Evolutionary conservation across 2,329 filamentous ascomycete genomes (phyloP).

Genomic region (Microdochium nivale): DNA sequence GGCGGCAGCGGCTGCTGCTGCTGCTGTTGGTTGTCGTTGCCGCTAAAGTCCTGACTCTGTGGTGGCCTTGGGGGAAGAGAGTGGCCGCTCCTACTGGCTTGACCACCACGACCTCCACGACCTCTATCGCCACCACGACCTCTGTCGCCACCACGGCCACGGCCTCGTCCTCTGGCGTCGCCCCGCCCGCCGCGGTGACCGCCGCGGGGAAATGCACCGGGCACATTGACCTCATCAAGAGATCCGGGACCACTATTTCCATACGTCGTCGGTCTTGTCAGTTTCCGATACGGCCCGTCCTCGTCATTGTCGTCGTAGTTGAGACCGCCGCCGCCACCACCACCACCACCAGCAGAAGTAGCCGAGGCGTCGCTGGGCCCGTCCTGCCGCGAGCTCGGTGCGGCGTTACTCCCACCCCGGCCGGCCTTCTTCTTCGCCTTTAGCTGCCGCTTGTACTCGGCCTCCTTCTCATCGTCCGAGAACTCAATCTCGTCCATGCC

Average conservation of each 20-base stretch:
- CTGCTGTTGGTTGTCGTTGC: conserved; percentile 21
- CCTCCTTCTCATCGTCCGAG: conserved; percentile 92
- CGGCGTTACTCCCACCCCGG: conserved; percentile 25
- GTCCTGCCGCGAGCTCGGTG: conserved; percentile 22
- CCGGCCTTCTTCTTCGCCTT: conserved; percentile 55
- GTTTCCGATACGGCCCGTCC: conserved; percentile 62
- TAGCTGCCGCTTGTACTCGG: conserved; percentile 62
- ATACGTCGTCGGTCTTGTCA: conserved; percentile 59
- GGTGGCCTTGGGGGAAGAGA: conserved; percentile 25
- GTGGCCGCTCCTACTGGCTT: conserved; percentile 34
- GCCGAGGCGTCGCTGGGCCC: conserved; percentile 26
- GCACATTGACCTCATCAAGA: not conserved
- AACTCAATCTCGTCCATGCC: conserved; percentile 85
- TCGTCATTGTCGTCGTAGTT: conserved; percentile 60
- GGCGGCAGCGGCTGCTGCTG: conserved; percentile 18
- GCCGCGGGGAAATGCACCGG: conserved; percentile 4
- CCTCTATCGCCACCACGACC: conserved; percentile 24
- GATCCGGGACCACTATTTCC: conserved; percentile 25
- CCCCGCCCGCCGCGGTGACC: conserved; percentile 31
- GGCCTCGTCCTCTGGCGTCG: conserved; percentile 37
- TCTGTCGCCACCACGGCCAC: conserved; percentile 23
- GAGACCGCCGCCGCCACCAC: conserved; percentile 34
- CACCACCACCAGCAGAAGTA: conserved; percentile 25
- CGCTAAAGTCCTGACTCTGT: conserved; percentile 17
- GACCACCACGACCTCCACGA: conserved; percentile 29